These are phyloP conservation scores for Sporothrix pseudoabietina DNA, from an alignment of 2,329 filamentous ascomycete genomes.

Conservation along the genomic window DNA sequence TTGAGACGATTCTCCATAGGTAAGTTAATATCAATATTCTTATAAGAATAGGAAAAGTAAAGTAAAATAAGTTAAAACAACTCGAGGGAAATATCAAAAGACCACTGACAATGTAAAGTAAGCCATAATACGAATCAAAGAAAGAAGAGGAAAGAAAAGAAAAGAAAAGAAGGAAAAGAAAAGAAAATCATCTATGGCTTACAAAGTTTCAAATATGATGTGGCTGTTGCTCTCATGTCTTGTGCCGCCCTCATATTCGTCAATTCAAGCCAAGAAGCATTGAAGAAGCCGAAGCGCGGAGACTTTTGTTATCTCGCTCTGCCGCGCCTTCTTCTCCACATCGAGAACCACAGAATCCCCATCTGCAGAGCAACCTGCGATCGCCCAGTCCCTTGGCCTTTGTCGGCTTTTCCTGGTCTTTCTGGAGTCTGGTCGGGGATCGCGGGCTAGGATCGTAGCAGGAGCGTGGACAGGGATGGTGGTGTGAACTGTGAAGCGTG, in stretches of 20 bases:
- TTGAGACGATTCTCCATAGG: too few relatives aligned
- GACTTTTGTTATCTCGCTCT: background rate
- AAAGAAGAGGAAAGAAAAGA: background rate
- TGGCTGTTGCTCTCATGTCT: background rate
- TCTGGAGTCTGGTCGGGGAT: background rate
- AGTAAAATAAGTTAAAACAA: too few relatives aligned
- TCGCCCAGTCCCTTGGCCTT: background rate
- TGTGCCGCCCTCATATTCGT: background rate
- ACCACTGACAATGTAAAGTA: too few relatives aligned
- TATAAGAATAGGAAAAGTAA: too few relatives aligned
- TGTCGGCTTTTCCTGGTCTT: background rate
- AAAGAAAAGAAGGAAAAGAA: background rate
- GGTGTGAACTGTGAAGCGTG: background rate
- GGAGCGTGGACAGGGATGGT: background rate
- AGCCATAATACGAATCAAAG: too few relatives aligned
- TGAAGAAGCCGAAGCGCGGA: background rate
- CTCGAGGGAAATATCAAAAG: too few relatives aligned
- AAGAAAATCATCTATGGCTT: background rate
- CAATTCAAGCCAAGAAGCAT: background rate
- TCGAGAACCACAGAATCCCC: background rate
- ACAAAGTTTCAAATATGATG: background rate
- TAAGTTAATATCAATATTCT: too few relatives aligned
- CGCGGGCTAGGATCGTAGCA: background rate
- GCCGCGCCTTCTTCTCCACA: background rate
- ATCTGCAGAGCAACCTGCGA: conserved; percentile 12